phyloP scores from a whole-genome alignment of 345 rosid genomes.

The Gossypium ekmanianum region DNA sequence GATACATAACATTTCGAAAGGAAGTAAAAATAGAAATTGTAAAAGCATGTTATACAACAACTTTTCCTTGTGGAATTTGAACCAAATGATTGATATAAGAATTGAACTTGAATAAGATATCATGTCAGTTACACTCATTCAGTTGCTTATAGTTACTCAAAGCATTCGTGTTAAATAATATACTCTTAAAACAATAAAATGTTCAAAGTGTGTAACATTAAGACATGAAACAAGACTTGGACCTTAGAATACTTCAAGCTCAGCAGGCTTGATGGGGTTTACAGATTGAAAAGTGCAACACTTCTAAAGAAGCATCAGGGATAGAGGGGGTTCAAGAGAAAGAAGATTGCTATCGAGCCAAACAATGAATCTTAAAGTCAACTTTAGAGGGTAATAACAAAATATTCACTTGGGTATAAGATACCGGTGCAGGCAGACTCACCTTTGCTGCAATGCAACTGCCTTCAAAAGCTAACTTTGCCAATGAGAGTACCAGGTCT shows the following conservation, averaged over 20 bases:
- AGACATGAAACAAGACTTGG: not conserved
- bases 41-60: not conserved
- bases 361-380: not conserved
- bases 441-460: slow-evolving; percentile 78
- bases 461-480: slow-evolving; percentile 81
- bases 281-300: too few species aligned
- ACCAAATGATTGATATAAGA: not conserved
- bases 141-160: not conserved
- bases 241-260: not conserved
- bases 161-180: not conserved
- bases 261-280: not conserved
- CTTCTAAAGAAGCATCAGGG: not conserved
- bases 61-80: not conserved
- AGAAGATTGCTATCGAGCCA: not conserved
- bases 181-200: not conserved
- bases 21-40: not conserved
- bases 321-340: not conserved
- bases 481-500: slow-evolving; percentile 69
- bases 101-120: not conserved
- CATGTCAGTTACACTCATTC: not conserved
- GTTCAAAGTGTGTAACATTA: not conserved
- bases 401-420: slow-evolving; percentile 5
- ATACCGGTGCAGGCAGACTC: slow-evolving; percentile 23
- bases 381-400: not conserved
- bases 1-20: not conserved